phyloP scores from a whole-genome alignment of 768 basidiomycete genomes.

The Auriculariales sp. region DNA sequence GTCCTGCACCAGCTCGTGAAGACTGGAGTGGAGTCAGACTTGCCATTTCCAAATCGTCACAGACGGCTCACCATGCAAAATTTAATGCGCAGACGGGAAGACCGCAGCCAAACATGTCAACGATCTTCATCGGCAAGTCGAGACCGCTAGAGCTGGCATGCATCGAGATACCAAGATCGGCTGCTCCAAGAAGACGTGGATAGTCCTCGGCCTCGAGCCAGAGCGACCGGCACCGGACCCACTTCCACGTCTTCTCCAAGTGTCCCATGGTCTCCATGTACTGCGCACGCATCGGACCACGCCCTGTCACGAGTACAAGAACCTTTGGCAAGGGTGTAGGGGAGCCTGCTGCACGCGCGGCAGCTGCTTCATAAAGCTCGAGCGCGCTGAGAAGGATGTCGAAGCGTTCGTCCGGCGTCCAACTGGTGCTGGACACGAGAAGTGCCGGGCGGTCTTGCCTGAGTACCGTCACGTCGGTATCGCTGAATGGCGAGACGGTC shows the following conservation, averaged over 20 bases:
- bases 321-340: constrained; percentile 47
- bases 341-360: constrained; percentile 13
- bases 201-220: constrained; percentile 91
- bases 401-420: constrained; percentile 98
- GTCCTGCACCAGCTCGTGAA: constrained; percentile 76
- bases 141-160: constrained; percentile 82
- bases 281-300: constrained; percentile 57
- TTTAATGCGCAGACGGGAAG: constrained; percentile 84
- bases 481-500: constrained; percentile 5
- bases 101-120: constrained; percentile 98
- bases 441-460: constrained; percentile 71
- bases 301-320: constrained; percentile 79
- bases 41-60: background rate
- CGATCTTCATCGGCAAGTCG: constrained; percentile 97
- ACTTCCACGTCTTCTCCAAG: constrained; percentile 42
- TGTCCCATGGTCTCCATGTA: constrained; percentile 70
- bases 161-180: constrained; percentile 82
- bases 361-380: constrained; percentile 48
- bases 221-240: constrained; percentile 63
- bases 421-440: constrained; percentile 83
- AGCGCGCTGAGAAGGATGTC: constrained; percentile 67
- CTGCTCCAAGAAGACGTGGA: constrained; percentile 73
- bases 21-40: constrained; percentile 25
- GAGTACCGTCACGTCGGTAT: constrained; percentile 27
- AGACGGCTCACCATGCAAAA: constrained; percentile 58